Percentiles rank a stretch among this genome's conserved stretches.
Conservation (phyloP, 768 basidiomycete genomes). For the Cystofilobasidium ferigula region DNA sequence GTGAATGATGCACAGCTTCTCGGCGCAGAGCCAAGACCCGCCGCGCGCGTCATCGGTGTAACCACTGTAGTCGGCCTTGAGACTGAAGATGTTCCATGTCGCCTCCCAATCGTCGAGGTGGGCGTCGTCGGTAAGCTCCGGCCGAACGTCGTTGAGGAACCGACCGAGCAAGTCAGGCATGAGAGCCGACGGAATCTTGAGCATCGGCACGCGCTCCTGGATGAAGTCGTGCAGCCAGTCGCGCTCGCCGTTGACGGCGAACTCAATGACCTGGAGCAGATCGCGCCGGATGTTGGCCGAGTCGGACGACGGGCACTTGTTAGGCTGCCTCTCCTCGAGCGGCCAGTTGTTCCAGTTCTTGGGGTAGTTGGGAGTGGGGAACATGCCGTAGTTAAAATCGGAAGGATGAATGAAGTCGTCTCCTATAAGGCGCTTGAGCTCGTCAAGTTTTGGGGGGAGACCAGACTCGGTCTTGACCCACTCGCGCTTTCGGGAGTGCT, state of each 20-base stretch:
- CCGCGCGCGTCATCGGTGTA: slow-evolving; percentile 15
- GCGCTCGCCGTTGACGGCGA: background rate
- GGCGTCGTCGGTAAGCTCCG: background rate
- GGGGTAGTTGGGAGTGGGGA: slow-evolving; percentile 5
- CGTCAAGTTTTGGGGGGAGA: no score
- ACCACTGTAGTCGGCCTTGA: slow-evolving; percentile 9
- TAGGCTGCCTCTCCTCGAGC: background rate
- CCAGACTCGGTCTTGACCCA: no score
- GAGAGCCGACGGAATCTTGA: slow-evolving; percentile 1
- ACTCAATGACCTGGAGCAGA: slow-evolving; percentile 2
- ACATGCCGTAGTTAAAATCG: no score
- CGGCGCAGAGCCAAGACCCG: slow-evolving; percentile 7
- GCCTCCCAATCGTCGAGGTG: background rate
- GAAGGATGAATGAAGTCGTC: no score
- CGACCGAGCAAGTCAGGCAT: background rate
- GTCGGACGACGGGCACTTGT: background rate
- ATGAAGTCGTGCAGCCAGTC: background rate
- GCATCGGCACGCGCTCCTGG: background rate
- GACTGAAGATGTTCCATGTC: slow-evolving; percentile 9
- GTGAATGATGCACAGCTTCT: slow-evolving; percentile 21
- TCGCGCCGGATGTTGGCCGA: slow-evolving; percentile 4
- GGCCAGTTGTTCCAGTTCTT: background rate
- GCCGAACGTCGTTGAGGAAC: background rate
- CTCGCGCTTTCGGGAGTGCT: no score
- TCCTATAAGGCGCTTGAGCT: no score